phyloP scores from a whole-genome alignment of 768 basidiomycete species.

The Lyophyllum shimeji region DNA sequence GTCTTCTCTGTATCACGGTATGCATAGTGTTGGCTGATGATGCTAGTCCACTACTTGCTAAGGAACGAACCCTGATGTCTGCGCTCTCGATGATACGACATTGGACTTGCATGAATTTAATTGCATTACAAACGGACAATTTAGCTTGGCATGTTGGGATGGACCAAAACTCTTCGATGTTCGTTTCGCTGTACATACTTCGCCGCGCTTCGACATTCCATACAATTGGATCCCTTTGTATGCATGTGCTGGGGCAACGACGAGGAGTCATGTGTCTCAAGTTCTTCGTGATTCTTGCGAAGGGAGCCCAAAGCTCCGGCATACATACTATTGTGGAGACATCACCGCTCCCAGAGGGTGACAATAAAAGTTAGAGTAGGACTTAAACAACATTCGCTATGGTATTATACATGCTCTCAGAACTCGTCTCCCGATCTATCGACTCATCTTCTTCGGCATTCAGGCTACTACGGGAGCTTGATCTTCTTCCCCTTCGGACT shows the following conservation, averaged over 20 bases:
- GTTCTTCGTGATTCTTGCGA: not conserved
- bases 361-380: too few species aligned
- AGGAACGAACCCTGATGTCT: too few species aligned
- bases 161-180: not conserved
- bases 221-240: too few species aligned
- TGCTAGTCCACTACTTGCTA: not conserved
- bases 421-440: too few species aligned
- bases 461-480: too few species aligned
- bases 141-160: conserved; percentile 5
- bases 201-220: not conserved
- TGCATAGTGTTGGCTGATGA: not conserved
- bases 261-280: not conserved
- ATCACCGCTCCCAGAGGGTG: too few species aligned
- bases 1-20: not conserved
- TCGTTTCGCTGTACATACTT: not conserved
- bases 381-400: too few species aligned
- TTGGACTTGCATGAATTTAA: conserved; percentile 3
- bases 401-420: not conserved
- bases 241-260: too few species aligned
- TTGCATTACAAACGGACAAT: conserved; percentile 4
- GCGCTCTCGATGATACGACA: not conserved
- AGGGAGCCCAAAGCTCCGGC: not conserved
- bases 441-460: too few species aligned
- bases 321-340: too few species aligned
- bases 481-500: too few species aligned